phyloP scores from a whole-genome alignment of 371 early-diverging fungal species.

The Haplosporangium sp. region DNA sequence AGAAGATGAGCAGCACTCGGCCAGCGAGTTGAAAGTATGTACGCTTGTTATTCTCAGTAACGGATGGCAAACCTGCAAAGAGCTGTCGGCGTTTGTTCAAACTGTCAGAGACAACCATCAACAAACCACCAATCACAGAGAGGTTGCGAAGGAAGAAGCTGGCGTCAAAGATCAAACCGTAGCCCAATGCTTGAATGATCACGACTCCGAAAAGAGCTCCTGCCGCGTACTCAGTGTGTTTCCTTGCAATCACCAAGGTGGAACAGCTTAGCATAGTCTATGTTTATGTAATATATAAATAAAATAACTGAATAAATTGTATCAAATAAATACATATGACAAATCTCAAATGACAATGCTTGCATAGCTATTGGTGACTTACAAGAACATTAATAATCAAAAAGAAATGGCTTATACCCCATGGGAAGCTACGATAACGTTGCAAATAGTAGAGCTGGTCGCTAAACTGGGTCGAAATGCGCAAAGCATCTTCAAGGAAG shows the following conservation, averaged over 20 bases:
- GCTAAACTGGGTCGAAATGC: slow-evolving; percentile 88
- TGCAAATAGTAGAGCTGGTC: slow-evolving; percentile 90
- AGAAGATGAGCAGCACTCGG: slow-evolving; percentile 89
- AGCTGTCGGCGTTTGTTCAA: slow-evolving; percentile 73
- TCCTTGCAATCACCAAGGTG: slow-evolving; percentile 78
- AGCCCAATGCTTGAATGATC: slow-evolving; percentile 90
- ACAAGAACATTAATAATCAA: slow-evolving; percentile 82
- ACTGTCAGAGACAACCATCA: slow-evolving; percentile 91
- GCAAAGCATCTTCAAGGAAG: slow-evolving; percentile 93
- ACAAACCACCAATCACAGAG: slow-evolving; percentile 93
- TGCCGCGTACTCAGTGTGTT: slow-evolving; percentile 85
- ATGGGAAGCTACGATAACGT: slow-evolving; percentile 82
- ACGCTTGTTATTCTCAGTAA: slow-evolving; percentile 84
- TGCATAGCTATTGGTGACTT: slow-evolving; percentile 16
- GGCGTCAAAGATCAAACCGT: slow-evolving; percentile 92
- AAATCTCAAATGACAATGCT: too few species aligned
- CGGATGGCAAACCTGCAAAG: slow-evolving; percentile 90
- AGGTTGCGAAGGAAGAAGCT: slow-evolving; percentile 93
- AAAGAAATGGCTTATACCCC: slow-evolving; percentile 85
- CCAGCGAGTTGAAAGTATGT: slow-evolving; percentile 93
- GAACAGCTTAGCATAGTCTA: slow-evolving; percentile 86
- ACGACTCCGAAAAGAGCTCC: slow-evolving; percentile 85
- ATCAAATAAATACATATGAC: too few species aligned
- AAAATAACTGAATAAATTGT: too few species aligned
- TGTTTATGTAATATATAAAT: not conserved